Base-by-base conservation (phyloP, 352 stramenopile genomes). In the Halophytophthora batemanensis region DNA sequence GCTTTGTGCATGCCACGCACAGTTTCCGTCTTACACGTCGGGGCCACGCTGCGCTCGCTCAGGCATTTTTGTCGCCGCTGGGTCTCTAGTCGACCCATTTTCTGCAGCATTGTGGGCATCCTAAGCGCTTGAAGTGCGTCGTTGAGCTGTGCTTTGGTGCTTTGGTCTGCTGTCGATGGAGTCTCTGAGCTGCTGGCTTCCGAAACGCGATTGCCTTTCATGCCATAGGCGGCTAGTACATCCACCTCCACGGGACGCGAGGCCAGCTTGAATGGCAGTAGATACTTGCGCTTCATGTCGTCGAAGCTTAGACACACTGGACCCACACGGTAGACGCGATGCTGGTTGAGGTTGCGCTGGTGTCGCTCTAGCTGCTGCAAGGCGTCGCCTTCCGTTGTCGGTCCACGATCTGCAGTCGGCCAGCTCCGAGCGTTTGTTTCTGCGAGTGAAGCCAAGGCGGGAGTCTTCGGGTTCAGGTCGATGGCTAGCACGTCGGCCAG, bases 251-350 rank as follows among this genome's bases (percentile, higher is more conserved):
- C 44, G 12, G 60, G 50, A 29, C 39, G 31, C 4, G 38, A 56
- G 1, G 68, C 66, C 14, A 82, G 50, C 39, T 85, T 86, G 42
- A 88, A 90, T 0, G 80, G 80, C 23, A 85, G 53, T 35, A 90
- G 33, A 22, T 82, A 90, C 38, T 76, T 70, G 18, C 62, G 71
- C 64, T 88, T 88, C 60, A 90, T 86, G 36, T 88, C 80, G 38
- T 88, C 68, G 38, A 90, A 90, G 19, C 75, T 76, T 49, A 85
- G 69, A 43, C 59, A 71, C 7, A 90, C 71, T 3, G 65, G 48
- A 1, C 75, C 80, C 22, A 86, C 57, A 17, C 61, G 64, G 49
- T 74, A 90, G 42, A 38, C 22, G 18, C 57, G 38, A 40, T 49
- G 40, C 6, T 55, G 18, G 17, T 55, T 37, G 50, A 59, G 29